A percentile compares a stretch with the other conserved stretches of the same genome.
Conservation (phyloP, 441 rosid species). For the Iberis amara region DNA sequence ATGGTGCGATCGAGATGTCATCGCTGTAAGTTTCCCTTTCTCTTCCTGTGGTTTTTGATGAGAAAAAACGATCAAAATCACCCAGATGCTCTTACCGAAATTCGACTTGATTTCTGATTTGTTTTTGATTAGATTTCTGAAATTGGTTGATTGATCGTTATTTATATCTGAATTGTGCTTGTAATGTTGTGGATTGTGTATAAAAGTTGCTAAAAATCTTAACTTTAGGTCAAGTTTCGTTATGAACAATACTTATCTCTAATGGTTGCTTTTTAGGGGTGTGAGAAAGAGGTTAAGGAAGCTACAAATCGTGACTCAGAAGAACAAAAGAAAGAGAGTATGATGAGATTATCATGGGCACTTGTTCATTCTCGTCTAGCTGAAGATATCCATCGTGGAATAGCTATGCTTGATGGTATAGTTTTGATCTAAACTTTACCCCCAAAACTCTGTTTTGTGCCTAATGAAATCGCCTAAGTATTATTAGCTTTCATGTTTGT, state of each 20-base stretch:
- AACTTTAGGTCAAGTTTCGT: too few species aligned
- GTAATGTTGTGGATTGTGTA: too few species aligned
- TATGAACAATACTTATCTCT: too few species aligned
- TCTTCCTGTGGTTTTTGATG: neutral
- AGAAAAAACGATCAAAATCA: neutral
- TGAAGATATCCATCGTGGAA: too few species aligned
- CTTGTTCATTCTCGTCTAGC: too few species aligned
- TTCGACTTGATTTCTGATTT: neutral
- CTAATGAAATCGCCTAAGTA: too few species aligned
- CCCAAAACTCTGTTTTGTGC: too few species aligned
- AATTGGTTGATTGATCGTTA: constrained; percentile 3
- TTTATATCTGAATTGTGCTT: too few species aligned
- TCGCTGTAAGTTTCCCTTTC: constrained; percentile 38
- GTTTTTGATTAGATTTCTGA: constrained; percentile 4
- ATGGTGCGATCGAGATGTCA: constrained; percentile 77
- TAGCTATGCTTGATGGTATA: too few species aligned
- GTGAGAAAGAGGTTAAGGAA: constrained; percentile 72
- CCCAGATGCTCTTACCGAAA: neutral
- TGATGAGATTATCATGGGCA: too few species aligned
- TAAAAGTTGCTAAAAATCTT: neutral
- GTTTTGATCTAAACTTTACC: too few species aligned
- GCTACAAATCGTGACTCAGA: constrained; percentile 47
- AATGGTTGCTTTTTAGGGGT: constrained; percentile 49
- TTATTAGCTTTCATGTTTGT: too few species aligned
- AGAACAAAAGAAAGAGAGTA: constrained; percentile 50